Evolutionary conservation across 1,284 basidiomycete genomes (phyloP), one percentile per base, ranked within the genome.

Genomic region (Austroboletus novae-zelandiae): DNA sequence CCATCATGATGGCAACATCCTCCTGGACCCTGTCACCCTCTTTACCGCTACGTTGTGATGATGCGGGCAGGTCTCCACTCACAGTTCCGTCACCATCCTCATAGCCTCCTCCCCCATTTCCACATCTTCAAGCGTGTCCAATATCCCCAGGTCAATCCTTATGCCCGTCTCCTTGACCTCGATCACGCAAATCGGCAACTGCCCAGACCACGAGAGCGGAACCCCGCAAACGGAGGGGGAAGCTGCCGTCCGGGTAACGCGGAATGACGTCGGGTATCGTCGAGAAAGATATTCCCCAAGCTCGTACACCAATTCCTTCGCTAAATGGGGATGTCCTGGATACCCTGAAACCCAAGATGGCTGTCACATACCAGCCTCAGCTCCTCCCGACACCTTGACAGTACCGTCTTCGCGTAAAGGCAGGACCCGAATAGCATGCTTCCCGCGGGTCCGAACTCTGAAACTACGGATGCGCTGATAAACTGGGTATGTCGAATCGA

Each of bases 1-100:
- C 85, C 27, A 89, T 69, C 86, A 91, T 86, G 11, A 91, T 62
- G 13, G 86, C 86, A 39, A 90, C 71, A 60, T 91, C 89, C 54
- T 91, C 89, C 57, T 89, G 86, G 5, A 80, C 68, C 30, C 80
- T 78, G 47, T 48, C 43, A 44, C 36, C 55, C 17, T 41, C 43
- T 46, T 54, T 51, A 57, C 40, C 51, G 44, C 40, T 51, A 35
- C 42, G 34, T 45, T 18, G 44, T 40, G 40, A 81, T 47, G 17
- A 81, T 47, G 17, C n/a, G 20, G 37, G 32, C 20, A 29, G 7
- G 36, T 55, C 20, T 48, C 17, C 27, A 76, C 83, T 66, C 54
- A 87, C 85, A 88, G 58, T 50, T 80, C 62, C 15, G 82, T 79
- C 20, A 83, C 72, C n/a, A 87, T 75, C 48, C 71, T 76, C 71